These are phyloP conservation scores for Fusarium brevicatenulatum DNA, from an alignment of 2,329 filamentous ascomycete genomes.

Conservation along the genomic window DNA sequence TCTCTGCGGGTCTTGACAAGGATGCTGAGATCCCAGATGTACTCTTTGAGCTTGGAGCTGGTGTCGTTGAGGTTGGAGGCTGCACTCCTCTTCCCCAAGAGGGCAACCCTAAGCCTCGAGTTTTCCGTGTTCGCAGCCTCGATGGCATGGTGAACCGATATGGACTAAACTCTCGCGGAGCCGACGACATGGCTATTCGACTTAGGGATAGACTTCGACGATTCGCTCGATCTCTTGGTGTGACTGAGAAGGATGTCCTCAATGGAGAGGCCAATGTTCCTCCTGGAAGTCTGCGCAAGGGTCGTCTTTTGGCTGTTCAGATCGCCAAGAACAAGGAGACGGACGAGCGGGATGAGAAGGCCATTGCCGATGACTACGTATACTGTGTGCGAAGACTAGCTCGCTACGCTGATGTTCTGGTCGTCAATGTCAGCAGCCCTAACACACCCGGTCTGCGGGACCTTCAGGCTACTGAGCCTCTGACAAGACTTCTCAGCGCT, in stretches of 20 bases:
- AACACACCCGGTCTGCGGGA: conserved; percentile 93
- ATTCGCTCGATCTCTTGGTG: conserved; percentile 77
- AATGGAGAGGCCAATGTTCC: conserved; percentile 81
- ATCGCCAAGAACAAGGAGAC: conserved; percentile 97
- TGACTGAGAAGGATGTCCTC: conserved; percentile 78
- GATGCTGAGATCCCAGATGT: conserved; percentile 87
- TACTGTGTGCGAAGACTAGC: conserved; percentile 86
- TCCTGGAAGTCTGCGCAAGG: conserved; percentile 80
- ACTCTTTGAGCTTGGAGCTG: conserved; percentile 85
- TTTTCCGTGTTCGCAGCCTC: conserved; percentile 85
- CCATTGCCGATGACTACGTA: conserved; percentile 85
- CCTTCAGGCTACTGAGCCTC: conserved; percentile 83
- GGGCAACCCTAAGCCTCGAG: conserved; percentile 87
- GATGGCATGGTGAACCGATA: conserved; percentile 95
- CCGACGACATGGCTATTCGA: conserved; percentile 83
- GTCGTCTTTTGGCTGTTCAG: conserved; percentile 87
- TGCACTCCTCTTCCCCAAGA: conserved; percentile 87
- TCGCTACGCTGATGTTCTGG: conserved; percentile 92
- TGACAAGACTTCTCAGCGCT: conserved; percentile 81
- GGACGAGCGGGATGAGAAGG: conserved; percentile 83
- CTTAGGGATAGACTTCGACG: conserved; percentile 80
- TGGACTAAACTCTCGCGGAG: conserved; percentile 91
- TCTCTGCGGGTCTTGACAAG: conserved; percentile 96
- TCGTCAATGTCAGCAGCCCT: conserved; percentile 96
- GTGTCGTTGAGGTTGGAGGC: conserved; percentile 91